Evolutionary conservation across 2,329 filamentous ascomycete species (phyloP).

Genomic region (Spiromastix sp.): DNA sequence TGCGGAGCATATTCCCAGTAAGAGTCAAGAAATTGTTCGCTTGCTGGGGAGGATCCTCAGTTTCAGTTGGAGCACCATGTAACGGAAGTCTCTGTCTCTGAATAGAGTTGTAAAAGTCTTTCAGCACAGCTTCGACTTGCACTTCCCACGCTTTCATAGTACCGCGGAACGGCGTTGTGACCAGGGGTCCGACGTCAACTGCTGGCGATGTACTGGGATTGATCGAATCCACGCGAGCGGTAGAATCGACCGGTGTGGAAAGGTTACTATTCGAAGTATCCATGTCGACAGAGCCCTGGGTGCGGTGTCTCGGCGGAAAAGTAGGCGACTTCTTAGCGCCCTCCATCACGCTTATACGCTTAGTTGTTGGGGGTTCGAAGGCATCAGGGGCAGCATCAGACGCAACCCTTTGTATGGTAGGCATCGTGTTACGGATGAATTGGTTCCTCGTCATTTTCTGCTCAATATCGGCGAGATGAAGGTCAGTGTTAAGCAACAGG

Average conservation of each 20-base stretch:
- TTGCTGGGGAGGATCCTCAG: slow-evolving; percentile 25
- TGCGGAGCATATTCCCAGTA: slow-evolving; percentile 57
- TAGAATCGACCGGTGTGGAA: slow-evolving; percentile 15
- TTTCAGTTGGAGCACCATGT: slow-evolving; percentile 55
- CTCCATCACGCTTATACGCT: neutral
- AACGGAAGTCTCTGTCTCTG: slow-evolving; percentile 77
- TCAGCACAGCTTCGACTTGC: slow-evolving; percentile 82
- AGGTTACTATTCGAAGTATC: slow-evolving; percentile 12
- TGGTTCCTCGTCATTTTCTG: slow-evolving; percentile 92
- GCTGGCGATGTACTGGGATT: slow-evolving; percentile 20
- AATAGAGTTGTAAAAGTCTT: slow-evolving; percentile 85
- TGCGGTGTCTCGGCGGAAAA: slow-evolving; percentile 6
- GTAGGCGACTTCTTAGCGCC: slow-evolving; percentile 6
- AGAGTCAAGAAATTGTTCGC: slow-evolving; percentile 61
- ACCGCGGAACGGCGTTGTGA: slow-evolving; percentile 67
- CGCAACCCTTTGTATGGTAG: slow-evolving; percentile 70
- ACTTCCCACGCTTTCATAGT: slow-evolving; percentile 72
- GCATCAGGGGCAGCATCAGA: slow-evolving; percentile 60
- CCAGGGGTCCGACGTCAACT: slow-evolving; percentile 62
- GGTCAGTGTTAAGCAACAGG: slow-evolving; percentile 87
- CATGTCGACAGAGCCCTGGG: slow-evolving; percentile 10
- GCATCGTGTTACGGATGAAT: slow-evolving; percentile 94
- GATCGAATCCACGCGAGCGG: slow-evolving; percentile 20
- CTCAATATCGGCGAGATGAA: slow-evolving; percentile 90
- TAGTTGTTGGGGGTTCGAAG: slow-evolving; percentile 46